Base-by-base conservation (phyloP, 441 rosid genomes). In the Breynia disticha region DNA sequence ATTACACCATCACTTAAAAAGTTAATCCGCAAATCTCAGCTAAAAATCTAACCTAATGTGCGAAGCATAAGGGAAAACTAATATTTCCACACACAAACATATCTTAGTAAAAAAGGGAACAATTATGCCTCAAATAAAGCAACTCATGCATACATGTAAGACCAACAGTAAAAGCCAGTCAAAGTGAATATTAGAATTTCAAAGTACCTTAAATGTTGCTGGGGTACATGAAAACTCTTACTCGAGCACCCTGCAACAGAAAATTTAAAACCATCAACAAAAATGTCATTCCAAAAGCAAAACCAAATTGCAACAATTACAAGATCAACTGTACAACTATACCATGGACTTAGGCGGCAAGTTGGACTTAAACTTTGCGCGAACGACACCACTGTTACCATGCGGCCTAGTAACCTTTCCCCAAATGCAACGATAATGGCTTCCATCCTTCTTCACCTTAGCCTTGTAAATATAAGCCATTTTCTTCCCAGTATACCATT, bases 391-490 rank as follows among this genome's bases (percentile, higher is more conserved):
- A 9, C 84, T 88, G 83, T 88, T 88, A 63, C 96, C 96, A 53
- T 85, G 95, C 59, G 96, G 84, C 76, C 96, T 78, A 4, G 70
- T 9, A 10, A 88, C 95, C 76, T 88, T 85, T 4, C 96, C 96
- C 95, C 95, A 88, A 17, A 88, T 83, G 81, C 96, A 88, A n/a
- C 95, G 89, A 56, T 83, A 88, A 68, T 83, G 87, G 0, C 79
- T 66, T 3, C 91, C 95, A 44, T 81, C 72, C 79, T 77, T 78
- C 91, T 83, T 88, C 48, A 82, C 82, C 74, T 80, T 83, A 3
- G 97, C 97, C 71, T 83, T 86, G 79, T 89, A 89, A 50, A 89
- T 80, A 70, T 89, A 89, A 41, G 90, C 93, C 87, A 86, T 65
- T 11, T 79, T 78, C 86, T 89, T 89, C 1, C 97, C 97, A 32